Evolutionary conservation across 2,329 filamentous ascomycete genomes (phyloP).

Genomic region (Colletotrichum nymphaeae): DNA sequence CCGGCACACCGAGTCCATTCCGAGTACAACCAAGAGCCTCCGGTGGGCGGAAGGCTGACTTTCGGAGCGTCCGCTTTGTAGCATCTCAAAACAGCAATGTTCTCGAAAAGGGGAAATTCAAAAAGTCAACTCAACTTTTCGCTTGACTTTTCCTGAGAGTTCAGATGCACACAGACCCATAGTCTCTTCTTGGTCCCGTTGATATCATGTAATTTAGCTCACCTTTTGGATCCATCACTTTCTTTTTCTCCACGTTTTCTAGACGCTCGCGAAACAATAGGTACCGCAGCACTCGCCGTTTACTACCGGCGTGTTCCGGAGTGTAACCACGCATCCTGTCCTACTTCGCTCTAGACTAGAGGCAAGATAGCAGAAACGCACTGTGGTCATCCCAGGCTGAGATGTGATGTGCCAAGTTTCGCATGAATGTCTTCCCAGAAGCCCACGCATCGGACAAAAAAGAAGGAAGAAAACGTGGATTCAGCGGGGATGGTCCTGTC

Average conservation of each 20-base stretch:
- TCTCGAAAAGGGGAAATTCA: conserved; percentile 5
- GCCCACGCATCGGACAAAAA: neutral
- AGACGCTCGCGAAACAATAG: conserved; percentile 9
- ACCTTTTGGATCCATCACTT: neutral
- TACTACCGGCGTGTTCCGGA: neutral
- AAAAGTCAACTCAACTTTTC: neutral
- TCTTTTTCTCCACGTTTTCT: conserved; percentile 6
- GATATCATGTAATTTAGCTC: neutral
- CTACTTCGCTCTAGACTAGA: neutral
- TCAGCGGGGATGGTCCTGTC: neutral
- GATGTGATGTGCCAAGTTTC: neutral
- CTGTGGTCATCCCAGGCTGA: neutral
- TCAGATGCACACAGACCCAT: conserved; percentile 13
- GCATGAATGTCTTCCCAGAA: neutral
- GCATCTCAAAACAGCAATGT: neutral
- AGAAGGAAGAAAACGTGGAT: neutral
- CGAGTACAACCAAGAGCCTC: neutral
- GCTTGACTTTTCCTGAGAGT: neutral
- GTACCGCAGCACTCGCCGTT: neutral
- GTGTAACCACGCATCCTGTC: neutral
- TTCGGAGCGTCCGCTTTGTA: neutral
- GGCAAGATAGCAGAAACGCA: neutral
- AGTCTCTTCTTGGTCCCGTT: neutral
- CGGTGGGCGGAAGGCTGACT: neutral
- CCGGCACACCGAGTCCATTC: neutral